Evolutionary conservation across 768 basidiomycete genomes (phyloP), one percentile per base, ranked within the genome.

Genomic region (Guyanaporus albipodus): DNA sequence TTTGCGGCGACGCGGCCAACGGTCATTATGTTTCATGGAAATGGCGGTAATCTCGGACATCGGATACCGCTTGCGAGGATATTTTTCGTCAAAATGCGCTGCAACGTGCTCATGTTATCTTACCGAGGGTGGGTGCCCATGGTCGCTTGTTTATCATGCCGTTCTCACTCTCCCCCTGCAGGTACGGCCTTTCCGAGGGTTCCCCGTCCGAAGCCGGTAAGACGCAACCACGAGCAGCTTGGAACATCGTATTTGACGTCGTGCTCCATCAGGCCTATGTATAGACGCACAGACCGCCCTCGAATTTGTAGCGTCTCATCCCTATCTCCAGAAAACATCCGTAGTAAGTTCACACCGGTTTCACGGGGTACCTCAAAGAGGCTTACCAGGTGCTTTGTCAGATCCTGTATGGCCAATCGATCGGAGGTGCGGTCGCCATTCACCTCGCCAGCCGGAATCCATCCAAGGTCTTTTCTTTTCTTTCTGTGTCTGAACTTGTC

Each of bases 41-140:
- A 90, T 57, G 87, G 82, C 0, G 88, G 88, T 12, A 91, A 91
- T 55, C 73, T 82, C 31, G 94, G 95, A 1, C 95, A 98, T 60
- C 79, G 95, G 21, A 78, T 97, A 60, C 95, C 93, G 2, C 71
- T 96, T 22, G 94, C 88, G 0, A 77, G 78, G 40, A 77, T 91
- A 27, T 95, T 97, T 61, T 89, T 78, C 60, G 67, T 80, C 38
- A 79, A 80, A 59, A 83, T 91, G 80, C 76, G 89, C 14, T 96
- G 92, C 65, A 97, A 98, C 61, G 91, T 96, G 4, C 70, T 98
- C 32, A 91, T 97, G 85, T 70, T 95, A 49, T 92, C 88, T 38
- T 99, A 99, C 62, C 72, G 95, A 59, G 93, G 93, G 87, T 90
- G 57, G 48, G 82, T 66, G 28, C 32, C 1, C 24, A 18, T 6